Base-by-base conservation (phyloP, 768 basidiomycete genomes). In the Fistulinella prunicolor region DNA sequence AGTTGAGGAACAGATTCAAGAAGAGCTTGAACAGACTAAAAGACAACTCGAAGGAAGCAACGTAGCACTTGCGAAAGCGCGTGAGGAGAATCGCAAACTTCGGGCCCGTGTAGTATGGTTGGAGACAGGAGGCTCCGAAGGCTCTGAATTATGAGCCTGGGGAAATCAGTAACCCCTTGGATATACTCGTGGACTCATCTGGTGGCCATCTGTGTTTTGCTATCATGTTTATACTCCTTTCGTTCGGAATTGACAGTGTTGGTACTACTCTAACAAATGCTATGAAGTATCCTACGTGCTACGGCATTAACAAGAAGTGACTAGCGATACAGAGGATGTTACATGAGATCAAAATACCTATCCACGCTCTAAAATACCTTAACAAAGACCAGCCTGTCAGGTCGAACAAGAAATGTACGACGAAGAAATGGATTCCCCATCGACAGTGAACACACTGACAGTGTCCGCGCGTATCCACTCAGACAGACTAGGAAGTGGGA, bases 31-130 rank as follows among this genome's bases (percentile, higher is more conserved):
- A 28, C 70, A 76, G 21, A 77, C 77, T 0, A 73, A 72, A 52
- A 62, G 66, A 47, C 71, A 81, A 52, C 71, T 89, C 3, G 73
- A 71, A 53, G 63, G 71, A 16, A 67, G 67, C 10, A 70, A 68
- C 49, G 53, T 54, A n/a, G 74, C 76, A 23, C 63, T 88, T 17
- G 63, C 68, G 1, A 64, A 71, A 42, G 64, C 70, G 21, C 74
- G 70, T 13, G 71, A 73, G 36, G 84, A 89, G 61, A 85, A 83
- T 57, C 65, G 70, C 36, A 70, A 69, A 47, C 74, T 89, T 14
- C 70, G 71, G 41, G 63, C 70, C 16, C 69, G 73, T 26, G 60
- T 78, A 21, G 51, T 57, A 22, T 63, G 56, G 55, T 22, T 68
- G 29, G 70, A 69, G 38, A 65, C 68, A 17, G 65, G 65, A 44